Evolutionary conservation across 2,329 filamentous ascomycete genomes (phyloP).

Genomic region (Paraphaeosphaeria sporulosa): DNA sequence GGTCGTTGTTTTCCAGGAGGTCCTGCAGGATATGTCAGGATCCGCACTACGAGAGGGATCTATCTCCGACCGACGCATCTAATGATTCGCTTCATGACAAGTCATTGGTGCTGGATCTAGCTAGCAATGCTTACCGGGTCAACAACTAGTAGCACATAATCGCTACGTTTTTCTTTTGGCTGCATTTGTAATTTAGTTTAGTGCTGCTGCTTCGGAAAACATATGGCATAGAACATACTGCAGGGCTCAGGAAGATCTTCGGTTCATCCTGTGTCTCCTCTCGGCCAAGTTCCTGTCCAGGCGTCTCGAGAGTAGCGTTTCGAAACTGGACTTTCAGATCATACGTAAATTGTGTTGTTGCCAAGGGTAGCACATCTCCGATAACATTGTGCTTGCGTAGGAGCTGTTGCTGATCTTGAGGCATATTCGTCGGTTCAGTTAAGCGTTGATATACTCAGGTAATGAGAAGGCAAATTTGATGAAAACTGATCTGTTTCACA

Average conservation of each 20-base stretch:
- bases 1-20: constrained; percentile 32
- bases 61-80: too few relatives aligned
- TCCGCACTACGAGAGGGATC: background rate
- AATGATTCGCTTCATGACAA: too few relatives aligned
- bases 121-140: constrained; percentile 22
- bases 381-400: constrained; percentile 26
- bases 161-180: constrained; percentile 21
- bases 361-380: constrained; percentile 25
- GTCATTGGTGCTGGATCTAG: background rate
- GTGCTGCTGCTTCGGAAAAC: background rate
- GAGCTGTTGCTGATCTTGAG: constrained; percentile 16
- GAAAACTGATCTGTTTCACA: background rate
- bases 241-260: constrained; percentile 21
- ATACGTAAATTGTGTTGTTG: constrained; percentile 20
- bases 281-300: constrained; percentile 23
- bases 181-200: background rate
- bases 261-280: constrained; percentile 29
- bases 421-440: background rate
- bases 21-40: constrained; percentile 15
- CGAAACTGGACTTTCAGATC: constrained; percentile 25
- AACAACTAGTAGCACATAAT: constrained; percentile 28
- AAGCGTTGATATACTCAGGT: background rate
- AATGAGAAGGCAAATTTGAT: background rate
- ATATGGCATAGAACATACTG: constrained; percentile 11
- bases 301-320: constrained; percentile 21